These are phyloP conservation scores for Rosa rugosa DNA, from an alignment of 306 rosid genomes.

Conservation along the genomic window DNA sequence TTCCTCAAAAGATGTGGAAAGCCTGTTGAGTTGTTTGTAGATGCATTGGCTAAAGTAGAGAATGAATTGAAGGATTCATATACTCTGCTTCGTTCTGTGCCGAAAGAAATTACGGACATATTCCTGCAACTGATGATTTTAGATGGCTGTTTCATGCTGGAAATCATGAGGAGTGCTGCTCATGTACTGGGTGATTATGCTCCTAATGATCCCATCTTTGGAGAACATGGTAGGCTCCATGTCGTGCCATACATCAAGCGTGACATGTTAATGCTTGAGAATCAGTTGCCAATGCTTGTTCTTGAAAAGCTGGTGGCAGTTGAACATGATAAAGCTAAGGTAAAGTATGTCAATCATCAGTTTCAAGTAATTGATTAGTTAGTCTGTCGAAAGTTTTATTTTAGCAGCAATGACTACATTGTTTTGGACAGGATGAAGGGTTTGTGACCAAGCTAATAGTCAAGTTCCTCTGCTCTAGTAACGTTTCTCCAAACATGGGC, in stretches of 20 bases:
- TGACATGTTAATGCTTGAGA: slow-evolving; percentile 66
- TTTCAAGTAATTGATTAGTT: not conserved
- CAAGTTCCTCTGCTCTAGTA: slow-evolving; percentile 14
- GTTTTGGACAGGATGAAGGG: slow-evolving; percentile 27
- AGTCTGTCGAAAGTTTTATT: not conserved
- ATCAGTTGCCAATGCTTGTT: slow-evolving; percentile 52
- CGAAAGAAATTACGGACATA: slow-evolving; percentile 9
- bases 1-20: slow-evolving; percentile 30
- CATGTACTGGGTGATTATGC: slow-evolving; percentile 27
- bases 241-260: slow-evolving; percentile 31
- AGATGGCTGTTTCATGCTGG: slow-evolving; percentile 64
- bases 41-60: slow-evolving; percentile 17
- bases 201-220: slow-evolving; percentile 47
- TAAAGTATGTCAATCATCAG: not conserved
- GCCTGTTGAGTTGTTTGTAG: slow-evolving; percentile 16
- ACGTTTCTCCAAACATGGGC: not conserved
- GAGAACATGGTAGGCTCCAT: slow-evolving; percentile 43
- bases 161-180: slow-evolving; percentile 15
- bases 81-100: slow-evolving; percentile 32
- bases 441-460: slow-evolving; percentile 29
- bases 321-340: slow-evolving; percentile 5
- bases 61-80: slow-evolving; percentile 35
- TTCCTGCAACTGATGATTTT: slow-evolving; percentile 46
- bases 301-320: slow-evolving; percentile 32
- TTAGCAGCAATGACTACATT: not conserved